Percentiles rank a stretch among this genome's conserved stretches.
These are phyloP conservation scores for Codiaeum variegatum DNA, from an alignment of 441 rosid genomes.

Conservation along the genomic window DNA sequence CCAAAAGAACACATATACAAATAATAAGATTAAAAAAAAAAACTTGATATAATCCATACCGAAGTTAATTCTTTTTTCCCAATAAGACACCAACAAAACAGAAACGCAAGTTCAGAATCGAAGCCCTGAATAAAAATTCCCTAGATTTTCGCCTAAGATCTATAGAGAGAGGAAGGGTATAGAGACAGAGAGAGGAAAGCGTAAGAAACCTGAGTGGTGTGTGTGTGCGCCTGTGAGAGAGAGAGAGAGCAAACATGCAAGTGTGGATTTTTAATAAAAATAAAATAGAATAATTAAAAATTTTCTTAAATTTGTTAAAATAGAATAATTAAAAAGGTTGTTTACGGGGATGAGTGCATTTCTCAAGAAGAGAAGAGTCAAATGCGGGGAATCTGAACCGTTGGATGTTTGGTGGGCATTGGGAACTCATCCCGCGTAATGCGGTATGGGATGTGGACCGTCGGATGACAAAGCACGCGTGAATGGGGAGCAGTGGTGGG, in stretches of 20 bases:
- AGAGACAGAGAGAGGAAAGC: neutral
- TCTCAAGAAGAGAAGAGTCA: slow-evolving; percentile 40
- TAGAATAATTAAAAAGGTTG: neutral
- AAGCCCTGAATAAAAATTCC: slow-evolving; percentile 23
- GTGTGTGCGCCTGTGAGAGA: neutral
- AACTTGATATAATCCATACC: neutral
- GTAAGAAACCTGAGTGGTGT: slow-evolving; percentile 3
- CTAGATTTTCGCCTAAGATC: slow-evolving; percentile 31
- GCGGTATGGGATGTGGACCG: slow-evolving; percentile 47
- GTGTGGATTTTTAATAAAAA: slow-evolving; percentile 2
- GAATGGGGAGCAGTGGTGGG: slow-evolving; percentile 39
- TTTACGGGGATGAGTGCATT: slow-evolving; percentile 35
- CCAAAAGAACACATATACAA: neutral
- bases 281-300: neutral
- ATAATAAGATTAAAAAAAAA: neutral
- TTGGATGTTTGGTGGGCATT: slow-evolving; percentile 35
- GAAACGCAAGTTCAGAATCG: slow-evolving; percentile 11
- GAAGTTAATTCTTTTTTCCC: neutral
- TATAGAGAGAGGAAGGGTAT: slow-evolving; percentile 16
- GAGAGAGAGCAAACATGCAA: neutral
- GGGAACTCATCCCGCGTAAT: slow-evolving; percentile 33
- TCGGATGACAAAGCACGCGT: slow-evolving; percentile 70
- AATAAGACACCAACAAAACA: neutral
- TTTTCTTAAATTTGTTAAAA: neutral
- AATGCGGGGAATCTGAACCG: slow-evolving; percentile 43